phyloP scores from a whole-genome alignment of 1,284 basidiomycete species.

The Microbotryum saponariae region DNA sequence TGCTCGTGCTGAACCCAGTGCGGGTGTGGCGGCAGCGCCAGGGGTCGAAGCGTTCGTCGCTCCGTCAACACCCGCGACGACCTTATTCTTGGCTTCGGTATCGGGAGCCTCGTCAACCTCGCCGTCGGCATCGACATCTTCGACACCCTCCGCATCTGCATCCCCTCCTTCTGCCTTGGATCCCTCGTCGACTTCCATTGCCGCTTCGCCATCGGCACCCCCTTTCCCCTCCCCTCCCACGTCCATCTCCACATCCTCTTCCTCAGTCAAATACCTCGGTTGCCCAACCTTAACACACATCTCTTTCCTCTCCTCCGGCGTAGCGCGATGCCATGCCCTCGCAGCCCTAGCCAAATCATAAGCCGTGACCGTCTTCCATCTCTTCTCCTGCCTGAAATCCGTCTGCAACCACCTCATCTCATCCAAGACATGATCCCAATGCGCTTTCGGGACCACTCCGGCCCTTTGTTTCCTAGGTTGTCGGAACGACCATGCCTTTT shows the following conservation, averaged over 20 bases:
- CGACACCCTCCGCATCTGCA: slow-evolving; percentile 26
- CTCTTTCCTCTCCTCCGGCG: slow-evolving; percentile 55
- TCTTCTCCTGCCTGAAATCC: slow-evolving; percentile 87
- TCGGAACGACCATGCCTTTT: slow-evolving; percentile 80
- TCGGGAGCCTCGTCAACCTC: slow-evolving; percentile 31
- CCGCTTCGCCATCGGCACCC: slow-evolving; percentile 6
- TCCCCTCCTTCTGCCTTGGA: slow-evolving; percentile 3
- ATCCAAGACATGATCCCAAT: slow-evolving; percentile 94
- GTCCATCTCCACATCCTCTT: slow-evolving; percentile 26
- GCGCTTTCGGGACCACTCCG: slow-evolving; percentile 71
- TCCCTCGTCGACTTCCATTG: slow-evolving; percentile 7
- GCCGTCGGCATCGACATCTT: slow-evolving; percentile 34
- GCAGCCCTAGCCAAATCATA: slow-evolving; percentile 76
- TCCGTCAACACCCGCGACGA: slow-evolving; percentile 1
- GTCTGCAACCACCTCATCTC: slow-evolving; percentile 98
- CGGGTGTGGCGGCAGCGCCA: not conserved
- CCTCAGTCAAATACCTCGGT: slow-evolving; percentile 13
- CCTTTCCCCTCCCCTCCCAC: slow-evolving; percentile 25
- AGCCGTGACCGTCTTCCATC: slow-evolving; percentile 84
- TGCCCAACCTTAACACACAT: slow-evolving; percentile 49
- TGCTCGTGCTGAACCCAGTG: not conserved
- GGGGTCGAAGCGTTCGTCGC: not conserved
- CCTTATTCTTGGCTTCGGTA: slow-evolving; percentile 12
- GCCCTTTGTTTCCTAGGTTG: slow-evolving; percentile 91
- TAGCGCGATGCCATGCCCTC: slow-evolving; percentile 76